A percentile compares a stretch with the other conserved stretches of the same genome.
These are phyloP conservation scores for Plantago rigida DNA, from an alignment of 305 asterid species.

Conservation along the genomic window DNA sequence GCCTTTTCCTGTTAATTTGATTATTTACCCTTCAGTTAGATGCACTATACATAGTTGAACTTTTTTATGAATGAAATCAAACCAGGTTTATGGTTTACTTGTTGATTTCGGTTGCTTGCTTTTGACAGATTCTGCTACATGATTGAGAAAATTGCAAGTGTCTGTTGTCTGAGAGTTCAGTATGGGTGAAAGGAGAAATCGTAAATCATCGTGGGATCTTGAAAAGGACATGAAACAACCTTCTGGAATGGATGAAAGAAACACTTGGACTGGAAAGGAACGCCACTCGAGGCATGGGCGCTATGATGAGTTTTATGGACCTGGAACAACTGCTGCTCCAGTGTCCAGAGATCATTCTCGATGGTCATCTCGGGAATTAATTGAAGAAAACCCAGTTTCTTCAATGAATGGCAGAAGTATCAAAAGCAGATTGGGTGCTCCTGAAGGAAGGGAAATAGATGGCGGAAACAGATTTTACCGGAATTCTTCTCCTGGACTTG, in stretches of 20 bases:
- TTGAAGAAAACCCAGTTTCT: slow-evolving; percentile 29
- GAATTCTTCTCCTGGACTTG: slow-evolving; percentile 60
- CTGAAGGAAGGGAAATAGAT: slow-evolving; percentile 43
- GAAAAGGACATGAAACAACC: slow-evolving; percentile 37
- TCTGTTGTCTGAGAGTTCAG: slow-evolving; percentile 29
- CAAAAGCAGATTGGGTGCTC: slow-evolving; percentile 28
- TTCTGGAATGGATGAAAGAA: slow-evolving; percentile 29
- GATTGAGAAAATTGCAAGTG: slow-evolving; percentile 25
- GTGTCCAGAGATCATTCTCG: slow-evolving; percentile 47
- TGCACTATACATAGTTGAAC: not conserved
- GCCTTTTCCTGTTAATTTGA: not conserved
- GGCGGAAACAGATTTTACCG: slow-evolving; percentile 35
- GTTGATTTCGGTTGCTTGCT: slow-evolving; percentile 24
- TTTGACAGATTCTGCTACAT: slow-evolving; percentile 41
- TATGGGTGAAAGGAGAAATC: slow-evolving; percentile 71
- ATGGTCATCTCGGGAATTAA: slow-evolving; percentile 37
- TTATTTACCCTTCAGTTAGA: slow-evolving; percentile 9
- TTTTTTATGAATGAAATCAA: slow-evolving; percentile 20
- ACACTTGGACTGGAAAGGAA: slow-evolving; percentile 35
- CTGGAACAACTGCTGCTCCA: slow-evolving; percentile 34
- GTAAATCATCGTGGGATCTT: slow-evolving; percentile 60
- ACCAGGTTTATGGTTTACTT: slow-evolving; percentile 10
- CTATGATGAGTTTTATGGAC: slow-evolving; percentile 39
- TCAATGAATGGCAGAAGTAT: slow-evolving; percentile 27
- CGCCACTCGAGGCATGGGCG: slow-evolving; percentile 41